These are phyloP conservation scores for Asparagopsis taxiformis DNA, from an alignment of 31 red algal species.

Conservation along the genomic window DNA sequence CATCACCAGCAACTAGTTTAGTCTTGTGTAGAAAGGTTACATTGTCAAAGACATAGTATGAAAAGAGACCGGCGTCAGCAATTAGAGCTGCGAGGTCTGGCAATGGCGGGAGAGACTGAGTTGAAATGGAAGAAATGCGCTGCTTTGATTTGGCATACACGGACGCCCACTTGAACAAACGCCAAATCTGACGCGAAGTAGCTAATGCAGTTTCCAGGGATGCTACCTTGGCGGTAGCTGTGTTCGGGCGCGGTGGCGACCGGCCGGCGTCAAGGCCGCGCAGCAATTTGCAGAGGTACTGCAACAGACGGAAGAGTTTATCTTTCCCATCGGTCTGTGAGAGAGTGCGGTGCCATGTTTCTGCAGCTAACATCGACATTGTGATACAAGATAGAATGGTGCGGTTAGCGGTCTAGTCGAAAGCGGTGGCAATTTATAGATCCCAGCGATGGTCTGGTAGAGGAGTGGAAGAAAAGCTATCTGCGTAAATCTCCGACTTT, in stretches of 20 bases:
- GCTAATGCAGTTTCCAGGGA: constrained; percentile 51
- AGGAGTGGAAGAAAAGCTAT: no score
- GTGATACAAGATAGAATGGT: no score
- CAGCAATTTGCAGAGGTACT: constrained; percentile 60
- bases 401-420: no score
- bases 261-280: constrained; percentile 32
- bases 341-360: constrained; percentile 59
- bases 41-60: constrained; percentile 75
- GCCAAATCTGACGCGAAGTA: constrained; percentile 61
- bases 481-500: no score
- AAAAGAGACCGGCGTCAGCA: constrained; percentile 54
- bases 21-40: constrained; percentile 52
- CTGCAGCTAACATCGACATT: constrained; percentile 20
- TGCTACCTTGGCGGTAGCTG: neutral
- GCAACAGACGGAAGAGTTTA: constrained; percentile 72
- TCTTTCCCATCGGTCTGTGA: constrained; percentile 84
- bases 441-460: no score
- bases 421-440: no score
- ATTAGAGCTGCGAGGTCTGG: constrained; percentile 11
- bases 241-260: neutral
- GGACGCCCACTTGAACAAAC: constrained; percentile 61
- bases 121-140: constrained; percentile 2
- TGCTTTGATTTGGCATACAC: constrained; percentile 32
- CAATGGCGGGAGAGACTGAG: neutral
- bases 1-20: constrained; percentile 26